Conservation (phyloP, 192 early-diverging fungal genomes). For the Mortierella hygrophila region DNA sequence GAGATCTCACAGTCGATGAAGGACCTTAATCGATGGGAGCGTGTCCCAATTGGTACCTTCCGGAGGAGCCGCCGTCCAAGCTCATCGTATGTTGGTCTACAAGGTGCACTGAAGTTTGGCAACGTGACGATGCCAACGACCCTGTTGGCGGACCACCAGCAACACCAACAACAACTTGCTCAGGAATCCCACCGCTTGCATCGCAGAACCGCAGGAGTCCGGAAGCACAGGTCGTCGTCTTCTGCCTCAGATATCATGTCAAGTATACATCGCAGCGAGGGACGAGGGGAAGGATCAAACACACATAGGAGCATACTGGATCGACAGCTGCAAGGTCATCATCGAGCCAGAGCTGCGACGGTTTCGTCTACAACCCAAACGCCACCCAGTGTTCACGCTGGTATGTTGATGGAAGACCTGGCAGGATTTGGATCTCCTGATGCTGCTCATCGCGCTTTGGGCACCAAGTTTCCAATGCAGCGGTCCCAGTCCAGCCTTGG, state of each 20-base stretch:
- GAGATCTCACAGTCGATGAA: constrained; percentile 50
- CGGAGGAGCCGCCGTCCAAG: constrained; percentile 52
- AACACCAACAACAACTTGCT: constrained; percentile 18
- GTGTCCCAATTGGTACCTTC: constrained; percentile 66
- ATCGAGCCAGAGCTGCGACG: background rate
- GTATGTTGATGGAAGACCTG: constrained; percentile 25
- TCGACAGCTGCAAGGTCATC: background rate
- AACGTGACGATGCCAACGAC: constrained; percentile 55
- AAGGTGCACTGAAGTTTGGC: constrained; percentile 49
- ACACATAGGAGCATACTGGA: background rate
- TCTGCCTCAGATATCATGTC: constrained; percentile 13
- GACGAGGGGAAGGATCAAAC: background rate
- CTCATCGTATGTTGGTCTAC: constrained; percentile 47
- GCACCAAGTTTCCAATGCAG: background rate
- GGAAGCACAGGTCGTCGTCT: constrained; percentile 21
- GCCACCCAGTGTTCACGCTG: constrained; percentile 20
- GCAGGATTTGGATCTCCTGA: constrained; percentile 8
- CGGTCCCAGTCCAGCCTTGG: constrained; percentile 15
- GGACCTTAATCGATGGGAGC: constrained; percentile 65
- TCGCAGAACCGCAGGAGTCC: background rate
- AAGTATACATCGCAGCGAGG: background rate
- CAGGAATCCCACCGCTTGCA: constrained; percentile 29
- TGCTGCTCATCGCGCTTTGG: background rate
- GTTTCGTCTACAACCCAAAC: background rate
- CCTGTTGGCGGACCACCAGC: constrained; percentile 26